Evolutionary conservation across 345 rosid genomes (phyloP), one percentile per base, ranked within the genome.

Genomic region (Physaria fendleri): DNA sequence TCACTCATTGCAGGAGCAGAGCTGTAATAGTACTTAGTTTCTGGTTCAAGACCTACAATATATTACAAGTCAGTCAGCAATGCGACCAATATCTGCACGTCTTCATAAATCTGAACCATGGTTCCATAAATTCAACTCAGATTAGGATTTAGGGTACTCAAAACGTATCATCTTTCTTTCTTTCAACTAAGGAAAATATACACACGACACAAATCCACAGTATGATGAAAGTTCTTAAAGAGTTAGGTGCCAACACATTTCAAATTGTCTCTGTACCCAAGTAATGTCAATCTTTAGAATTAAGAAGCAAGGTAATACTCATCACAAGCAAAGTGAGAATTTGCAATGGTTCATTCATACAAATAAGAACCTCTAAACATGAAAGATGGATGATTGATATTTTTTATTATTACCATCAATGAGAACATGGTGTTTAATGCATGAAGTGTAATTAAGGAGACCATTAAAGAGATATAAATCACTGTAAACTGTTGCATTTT

Each of bases 401-500:
- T 13, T 44, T 5, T n/a, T n/a, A n/a, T 45, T 7, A 5, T 15
- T 62, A 90, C 96, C 95, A 27, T 78, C 72, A 22, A 88, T 78
- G 64, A 73, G 78, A 7, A 83, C 96, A 74, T 84, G 96, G 72
- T 91, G 95, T 66, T 85, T 85, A 78, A 85, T 82, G 55, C 84
- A 84, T 27, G 96, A 88, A 2, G 95, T 88, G 69, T 88, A 88
- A 65, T 91, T 91, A 50, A 69, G 41, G 22, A 91, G 90, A 12
- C 92, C 98, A 64, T 83, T 69, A 48, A 85, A 91, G 0, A 95
- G 88, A 64, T 85, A 91, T 44, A 88, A 73, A 23, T 91, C 96
- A 64, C 79, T 83, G 18, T 91, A 91, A 65, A 83, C 83, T 17
- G 76, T 61, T 3, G 95, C 81, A 51, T 74, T 62, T 35, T 95